These are phyloP conservation scores for Candida oleophila DNA, from an alignment of 805 yeast species.

Conservation along the genomic window DNA sequence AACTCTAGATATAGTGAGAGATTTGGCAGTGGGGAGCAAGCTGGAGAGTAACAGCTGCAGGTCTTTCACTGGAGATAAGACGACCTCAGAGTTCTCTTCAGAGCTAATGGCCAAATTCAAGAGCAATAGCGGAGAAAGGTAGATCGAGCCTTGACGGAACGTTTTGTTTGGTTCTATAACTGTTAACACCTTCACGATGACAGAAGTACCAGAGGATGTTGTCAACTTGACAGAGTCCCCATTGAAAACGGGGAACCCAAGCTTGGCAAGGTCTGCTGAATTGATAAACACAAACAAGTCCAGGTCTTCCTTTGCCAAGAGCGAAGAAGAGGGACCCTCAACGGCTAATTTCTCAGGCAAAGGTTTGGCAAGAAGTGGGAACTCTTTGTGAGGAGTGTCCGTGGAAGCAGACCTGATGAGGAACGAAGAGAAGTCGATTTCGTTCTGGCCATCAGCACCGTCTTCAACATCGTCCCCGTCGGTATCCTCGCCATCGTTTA, in stretches of 20 bases:
- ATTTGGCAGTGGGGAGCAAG: conserved; percentile 51
- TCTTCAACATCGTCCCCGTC: conserved; percentile 6
- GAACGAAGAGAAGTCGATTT: conserved; percentile 25
- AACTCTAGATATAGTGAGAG: conserved; percentile 64
- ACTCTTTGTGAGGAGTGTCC: conserved; percentile 2
- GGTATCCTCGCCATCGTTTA: neutral
- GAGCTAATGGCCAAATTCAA: conserved; percentile 45
- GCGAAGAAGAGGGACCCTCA: conserved; percentile 17
- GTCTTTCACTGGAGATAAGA: neutral
- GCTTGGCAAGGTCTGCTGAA: conserved; percentile 46
- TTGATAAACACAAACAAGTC: conserved; percentile 43
- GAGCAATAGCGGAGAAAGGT: conserved; percentile 62
- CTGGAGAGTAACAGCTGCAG: conserved; percentile 17
- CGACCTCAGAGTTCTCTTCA: conserved; percentile 7
- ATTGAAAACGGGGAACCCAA: conserved; percentile 59
- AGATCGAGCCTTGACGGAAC: conserved; percentile 38
- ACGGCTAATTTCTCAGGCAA: conserved; percentile 27
- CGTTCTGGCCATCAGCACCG: conserved; percentile 11
- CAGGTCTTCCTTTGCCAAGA: conserved; percentile 31
- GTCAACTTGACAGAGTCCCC: conserved; percentile 59
- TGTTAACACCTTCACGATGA: conserved; percentile 49
- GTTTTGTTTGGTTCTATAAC: conserved; percentile 60
- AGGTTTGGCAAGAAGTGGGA: conserved; percentile 19
- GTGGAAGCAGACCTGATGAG: conserved; percentile 28
- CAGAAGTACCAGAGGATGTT: conserved; percentile 4